Conservation (phyloP, 169 alveolate genomes). For the Plasmodium cynomolgi region DNA sequence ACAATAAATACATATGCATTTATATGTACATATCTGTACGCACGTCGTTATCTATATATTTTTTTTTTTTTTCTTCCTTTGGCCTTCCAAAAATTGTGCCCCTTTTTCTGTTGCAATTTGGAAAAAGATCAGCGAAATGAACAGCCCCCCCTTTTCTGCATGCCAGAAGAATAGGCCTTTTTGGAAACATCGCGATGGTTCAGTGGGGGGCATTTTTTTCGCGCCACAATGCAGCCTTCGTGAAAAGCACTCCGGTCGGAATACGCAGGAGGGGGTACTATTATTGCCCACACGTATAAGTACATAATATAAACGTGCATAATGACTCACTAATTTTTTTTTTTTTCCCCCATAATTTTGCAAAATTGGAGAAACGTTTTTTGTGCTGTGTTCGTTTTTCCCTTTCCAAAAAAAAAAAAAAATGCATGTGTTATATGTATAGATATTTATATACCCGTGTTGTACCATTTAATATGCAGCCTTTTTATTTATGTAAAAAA, state of each 20-base stretch:
- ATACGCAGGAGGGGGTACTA: not conserved
- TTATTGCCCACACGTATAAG: not conserved
- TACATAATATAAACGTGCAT: not conserved
- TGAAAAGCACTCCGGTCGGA: not conserved
- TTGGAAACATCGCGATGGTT: not conserved
- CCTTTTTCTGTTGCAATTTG: not conserved
- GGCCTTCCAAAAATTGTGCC: not conserved
- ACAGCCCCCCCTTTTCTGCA: not conserved
- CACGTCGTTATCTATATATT: not conserved
- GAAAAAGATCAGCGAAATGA: not conserved
- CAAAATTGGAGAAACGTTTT: not conserved
- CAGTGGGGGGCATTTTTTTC: not conserved
- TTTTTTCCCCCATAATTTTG: not conserved
- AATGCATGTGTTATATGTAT: not conserved
- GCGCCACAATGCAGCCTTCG: not conserved
- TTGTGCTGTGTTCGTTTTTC: not conserved
- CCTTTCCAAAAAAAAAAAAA: not conserved
- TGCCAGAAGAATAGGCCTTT: not conserved
- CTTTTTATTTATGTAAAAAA: not conserved
- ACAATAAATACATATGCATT: not conserved
- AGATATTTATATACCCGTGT: not conserved
- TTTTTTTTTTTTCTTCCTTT: not conserved
- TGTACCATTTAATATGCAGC: not conserved
- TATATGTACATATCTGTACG: not conserved
- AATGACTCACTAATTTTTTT: not conserved